These are phyloP conservation scores for Boletellus deceptivus DNA, from an alignment of 1,284 basidiomycete species.

Conservation along the genomic window DNA sequence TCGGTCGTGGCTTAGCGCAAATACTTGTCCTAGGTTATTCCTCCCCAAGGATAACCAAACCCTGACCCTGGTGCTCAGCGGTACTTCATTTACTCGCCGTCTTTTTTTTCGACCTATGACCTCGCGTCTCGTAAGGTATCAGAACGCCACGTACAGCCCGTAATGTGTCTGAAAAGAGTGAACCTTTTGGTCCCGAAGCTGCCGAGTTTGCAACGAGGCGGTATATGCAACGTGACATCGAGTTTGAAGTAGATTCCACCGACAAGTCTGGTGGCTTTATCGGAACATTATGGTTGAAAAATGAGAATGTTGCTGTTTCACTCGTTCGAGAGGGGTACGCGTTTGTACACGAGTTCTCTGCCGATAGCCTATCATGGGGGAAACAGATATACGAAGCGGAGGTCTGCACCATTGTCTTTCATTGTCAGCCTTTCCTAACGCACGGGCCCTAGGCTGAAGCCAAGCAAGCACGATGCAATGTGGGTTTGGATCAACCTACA, in stretches of 20 bases:
- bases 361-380: slow-evolving; percentile 77
- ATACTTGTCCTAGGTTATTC: slow-evolving; percentile 53
- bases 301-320: slow-evolving; percentile 80
- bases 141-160: slow-evolving; percentile 82
- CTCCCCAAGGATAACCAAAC: slow-evolving; percentile 92
- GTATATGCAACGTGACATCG: slow-evolving; percentile 94
- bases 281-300: slow-evolving; percentile 82
- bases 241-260: slow-evolving; percentile 85
- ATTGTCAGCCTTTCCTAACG: slow-evolving; percentile 5
- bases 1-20: not conserved
- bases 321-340: slow-evolving; percentile 87
- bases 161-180: slow-evolving; percentile 81
- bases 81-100: slow-evolving; percentile 40
- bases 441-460: slow-evolving; percentile 59
- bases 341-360: slow-evolving; percentile 84
- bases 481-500: slow-evolving; percentile 37
- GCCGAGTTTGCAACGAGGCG: slow-evolving; percentile 76
- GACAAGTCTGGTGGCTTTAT: slow-evolving; percentile 98
- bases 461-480: slow-evolving; percentile 74
- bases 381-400: slow-evolving; percentile 84
- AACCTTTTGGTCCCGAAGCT: slow-evolving; percentile 87
- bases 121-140: slow-evolving; percentile 53
- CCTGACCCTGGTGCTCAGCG: slow-evolving; percentile 84
- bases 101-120: not conserved
- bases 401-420: slow-evolving; percentile 38